Conservation (phyloP, 768 basidiomycete species). For the Tulasnella sp. region DNA sequence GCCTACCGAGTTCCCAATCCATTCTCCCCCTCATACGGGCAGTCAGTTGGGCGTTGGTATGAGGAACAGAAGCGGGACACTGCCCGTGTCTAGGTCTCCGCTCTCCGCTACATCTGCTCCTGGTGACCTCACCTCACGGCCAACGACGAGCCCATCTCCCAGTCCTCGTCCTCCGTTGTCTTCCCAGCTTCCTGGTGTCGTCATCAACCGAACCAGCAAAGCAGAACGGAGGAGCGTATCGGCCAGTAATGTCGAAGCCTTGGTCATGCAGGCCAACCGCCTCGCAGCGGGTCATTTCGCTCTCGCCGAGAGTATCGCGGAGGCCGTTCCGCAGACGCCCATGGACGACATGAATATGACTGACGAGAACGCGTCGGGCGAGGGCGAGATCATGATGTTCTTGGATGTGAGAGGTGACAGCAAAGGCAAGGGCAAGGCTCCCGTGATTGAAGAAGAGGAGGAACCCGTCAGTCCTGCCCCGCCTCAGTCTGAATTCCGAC, state of each 20-base stretch:
- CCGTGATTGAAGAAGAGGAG: neutral
- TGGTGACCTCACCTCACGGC: neutral
- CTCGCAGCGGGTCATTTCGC: neutral
- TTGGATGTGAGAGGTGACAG: neutral
- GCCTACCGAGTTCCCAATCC: neutral
- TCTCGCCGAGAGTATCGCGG: neutral
- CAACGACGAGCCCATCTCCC: neutral
- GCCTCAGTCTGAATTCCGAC: neutral
- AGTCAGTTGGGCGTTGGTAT: neutral
- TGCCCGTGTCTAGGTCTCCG: neutral
- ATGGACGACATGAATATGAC: neutral
- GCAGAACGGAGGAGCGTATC: conserved; percentile 12
- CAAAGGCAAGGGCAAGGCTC: neutral
- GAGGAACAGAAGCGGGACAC: neutral
- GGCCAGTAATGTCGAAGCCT: neutral
- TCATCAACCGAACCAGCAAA: neutral
- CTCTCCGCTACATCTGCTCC: neutral
- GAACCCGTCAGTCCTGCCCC: neutral
- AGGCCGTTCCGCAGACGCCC: neutral
- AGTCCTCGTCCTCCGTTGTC: neutral
- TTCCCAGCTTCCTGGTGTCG: neutral
- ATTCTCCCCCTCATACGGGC: neutral
- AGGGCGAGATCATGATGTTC: conserved; percentile 8
- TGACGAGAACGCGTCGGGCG: neutral
- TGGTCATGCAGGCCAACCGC: conserved; percentile 5